These are phyloP conservation scores for Talaromyces funiculosus DNA, from an alignment of 2,329 filamentous ascomycete genomes.

Conservation along the genomic window DNA sequence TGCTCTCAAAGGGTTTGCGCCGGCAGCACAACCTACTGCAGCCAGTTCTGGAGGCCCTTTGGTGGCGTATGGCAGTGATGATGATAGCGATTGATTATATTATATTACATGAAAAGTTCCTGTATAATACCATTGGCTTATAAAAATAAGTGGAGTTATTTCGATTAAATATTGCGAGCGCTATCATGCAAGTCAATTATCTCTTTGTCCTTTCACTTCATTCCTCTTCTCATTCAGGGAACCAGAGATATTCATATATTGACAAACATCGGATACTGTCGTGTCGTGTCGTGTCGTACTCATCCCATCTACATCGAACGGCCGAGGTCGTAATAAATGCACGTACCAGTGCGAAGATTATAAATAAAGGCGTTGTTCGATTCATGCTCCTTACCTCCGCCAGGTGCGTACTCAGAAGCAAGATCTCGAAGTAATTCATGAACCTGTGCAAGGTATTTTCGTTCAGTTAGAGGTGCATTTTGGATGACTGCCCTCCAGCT, in stretches of 20 bases:
- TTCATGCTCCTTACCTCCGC: slow-evolving; percentile 44
- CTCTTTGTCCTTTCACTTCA: neutral
- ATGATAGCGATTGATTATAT: slow-evolving; percentile 59
- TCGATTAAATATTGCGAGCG: neutral
- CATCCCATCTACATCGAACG: slow-evolving; percentile 10
- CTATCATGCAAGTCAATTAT: neutral
- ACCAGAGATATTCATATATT: neutral
- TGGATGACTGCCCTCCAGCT: slow-evolving; percentile 80
- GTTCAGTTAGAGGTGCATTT: slow-evolving; percentile 66
- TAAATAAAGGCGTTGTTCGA: slow-evolving; percentile 78
- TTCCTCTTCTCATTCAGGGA: neutral
- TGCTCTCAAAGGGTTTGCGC: slow-evolving; percentile 59
- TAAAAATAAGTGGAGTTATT: slow-evolving; percentile 2
- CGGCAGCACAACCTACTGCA: slow-evolving; percentile 40
- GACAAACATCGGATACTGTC: neutral
- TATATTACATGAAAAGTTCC: slow-evolving; percentile 13
- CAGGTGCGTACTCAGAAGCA: slow-evolving; percentile 43
- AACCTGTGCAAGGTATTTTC: slow-evolving; percentile 76
- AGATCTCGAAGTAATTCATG: slow-evolving; percentile 67
- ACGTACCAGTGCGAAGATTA: slow-evolving; percentile 79
- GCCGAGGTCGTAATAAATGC: slow-evolving; percentile 77
- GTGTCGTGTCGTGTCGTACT: neutral
- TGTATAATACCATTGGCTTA: slow-evolving; percentile 26
- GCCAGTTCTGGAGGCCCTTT: slow-evolving; percentile 57
- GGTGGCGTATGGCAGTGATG: slow-evolving; percentile 85